Conservation (phyloP, 1,139 yeast species). For the Yamadazyma conglobata region DNA sequence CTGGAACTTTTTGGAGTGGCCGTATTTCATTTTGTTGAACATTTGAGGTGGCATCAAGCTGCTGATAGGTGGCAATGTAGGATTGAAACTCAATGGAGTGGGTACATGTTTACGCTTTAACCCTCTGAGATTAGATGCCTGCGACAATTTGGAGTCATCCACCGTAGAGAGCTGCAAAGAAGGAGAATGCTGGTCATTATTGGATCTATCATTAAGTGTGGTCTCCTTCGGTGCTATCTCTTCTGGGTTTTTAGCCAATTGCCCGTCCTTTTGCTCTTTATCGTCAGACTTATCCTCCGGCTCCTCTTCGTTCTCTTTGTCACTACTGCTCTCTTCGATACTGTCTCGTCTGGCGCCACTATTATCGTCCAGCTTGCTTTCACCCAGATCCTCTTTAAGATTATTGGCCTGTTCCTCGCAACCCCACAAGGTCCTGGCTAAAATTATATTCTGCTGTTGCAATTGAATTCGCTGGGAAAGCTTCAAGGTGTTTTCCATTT, state of each 20-base stretch:
- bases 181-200: neutral
- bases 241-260: neutral
- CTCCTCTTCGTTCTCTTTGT: no score
- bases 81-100: slow-evolving; percentile 36
- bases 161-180: neutral
- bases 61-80: slow-evolving; percentile 1
- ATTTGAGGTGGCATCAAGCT: slow-evolving; percentile 4
- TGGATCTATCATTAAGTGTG: neutral
- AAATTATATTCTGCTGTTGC: slow-evolving; percentile 48
- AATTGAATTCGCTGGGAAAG: slow-evolving; percentile 45
- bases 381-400: slow-evolving; percentile 3
- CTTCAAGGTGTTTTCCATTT: slow-evolving; percentile 46
- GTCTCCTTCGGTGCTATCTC: no score
- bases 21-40: slow-evolving; percentile 12
- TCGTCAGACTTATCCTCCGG: neutral
- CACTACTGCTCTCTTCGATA: no score
- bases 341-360: no score
- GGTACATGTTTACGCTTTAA: slow-evolving; percentile 46
- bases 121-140: slow-evolving; percentile 22
- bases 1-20: slow-evolving; percentile 7
- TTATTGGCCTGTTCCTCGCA: no score
- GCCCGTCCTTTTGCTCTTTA: neutral
- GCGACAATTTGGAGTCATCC: slow-evolving; percentile 5
- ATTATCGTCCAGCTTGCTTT: neutral
- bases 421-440: slow-evolving; percentile 38